phyloP scores from a whole-genome alignment of 1,284 basidiomycete genomes.

The Puccinia horiana region DNA sequence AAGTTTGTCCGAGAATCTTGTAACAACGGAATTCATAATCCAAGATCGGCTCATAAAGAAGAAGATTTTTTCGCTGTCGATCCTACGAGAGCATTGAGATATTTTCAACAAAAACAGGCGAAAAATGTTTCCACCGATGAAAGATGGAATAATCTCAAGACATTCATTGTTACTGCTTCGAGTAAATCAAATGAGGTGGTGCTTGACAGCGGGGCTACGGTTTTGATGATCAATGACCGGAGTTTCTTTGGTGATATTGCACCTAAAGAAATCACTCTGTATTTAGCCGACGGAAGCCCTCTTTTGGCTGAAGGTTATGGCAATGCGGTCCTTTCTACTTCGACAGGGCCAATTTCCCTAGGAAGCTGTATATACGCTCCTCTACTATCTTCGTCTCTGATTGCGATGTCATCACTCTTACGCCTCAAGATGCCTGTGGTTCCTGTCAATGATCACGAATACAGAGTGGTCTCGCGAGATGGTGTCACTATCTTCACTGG shows the following conservation, averaged over 20 bases:
- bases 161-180: not conserved
- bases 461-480: not conserved
- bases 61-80: not conserved
- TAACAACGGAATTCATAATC: not conserved
- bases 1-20: not conserved
- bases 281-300: not conserved
- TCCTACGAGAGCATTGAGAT: not conserved
- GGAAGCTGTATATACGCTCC: not conserved
- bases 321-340: not conserved
- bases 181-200: not conserved
- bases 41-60: not conserved
- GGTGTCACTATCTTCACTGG: not conserved
- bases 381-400: not conserved
- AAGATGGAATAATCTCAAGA: not conserved
- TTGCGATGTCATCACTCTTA: not conserved
- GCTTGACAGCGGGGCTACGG: not conserved
- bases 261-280: not conserved
- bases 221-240: not conserved
- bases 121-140: not conserved
- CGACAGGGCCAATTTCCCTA: not conserved
- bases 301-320: not conserved
- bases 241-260: not conserved
- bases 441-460: not conserved
- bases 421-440: not conserved
- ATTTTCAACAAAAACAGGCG: not conserved